A percentile compares a stretch with the other conserved stretches of the same genome.
These are phyloP conservation scores for Russula ochroleuca DNA, from an alignment of 768 basidiomycete genomes.

Conservation along the genomic window DNA sequence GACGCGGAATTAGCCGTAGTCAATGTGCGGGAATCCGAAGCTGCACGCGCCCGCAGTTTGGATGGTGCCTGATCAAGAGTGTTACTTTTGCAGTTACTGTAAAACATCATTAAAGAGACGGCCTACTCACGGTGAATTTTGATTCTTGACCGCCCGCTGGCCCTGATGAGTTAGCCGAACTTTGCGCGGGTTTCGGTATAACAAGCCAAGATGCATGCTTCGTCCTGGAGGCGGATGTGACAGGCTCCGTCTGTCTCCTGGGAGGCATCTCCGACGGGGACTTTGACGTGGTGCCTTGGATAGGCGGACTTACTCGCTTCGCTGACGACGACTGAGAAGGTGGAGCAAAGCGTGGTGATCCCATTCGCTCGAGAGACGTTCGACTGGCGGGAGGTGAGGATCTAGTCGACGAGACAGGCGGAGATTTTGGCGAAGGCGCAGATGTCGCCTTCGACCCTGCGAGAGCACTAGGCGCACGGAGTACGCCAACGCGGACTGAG, in stretches of 20 bases:
- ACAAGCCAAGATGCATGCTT: slow-evolving; percentile 25
- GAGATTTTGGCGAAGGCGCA: slow-evolving; percentile 10
- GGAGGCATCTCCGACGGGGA: background rate
- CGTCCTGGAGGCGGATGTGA: background rate
- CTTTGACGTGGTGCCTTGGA: slow-evolving; percentile 3
- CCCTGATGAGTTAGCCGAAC: background rate
- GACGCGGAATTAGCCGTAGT: slow-evolving; percentile 1
- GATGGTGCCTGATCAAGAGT: slow-evolving; percentile 5
- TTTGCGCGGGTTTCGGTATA: slow-evolving; percentile 10
- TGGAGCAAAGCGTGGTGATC: background rate
- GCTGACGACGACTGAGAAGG: slow-evolving; percentile 11
- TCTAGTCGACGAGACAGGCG: background rate
- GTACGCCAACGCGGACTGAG: slow-evolving; percentile 17
- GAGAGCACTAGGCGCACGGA: slow-evolving; percentile 17
- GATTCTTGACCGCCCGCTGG: slow-evolving; percentile 3
- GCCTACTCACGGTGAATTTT: slow-evolving; percentile 8
- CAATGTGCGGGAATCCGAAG: slow-evolving; percentile 26
- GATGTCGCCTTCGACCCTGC: slow-evolving; percentile 7
- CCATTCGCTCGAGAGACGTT: slow-evolving; percentile 13
- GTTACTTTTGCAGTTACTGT: background rate
- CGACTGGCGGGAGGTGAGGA: slow-evolving; percentile 8
- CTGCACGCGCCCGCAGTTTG: slow-evolving; percentile 22
- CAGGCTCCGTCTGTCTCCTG: slow-evolving; percentile 9
- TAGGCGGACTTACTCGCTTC: slow-evolving; percentile 18
- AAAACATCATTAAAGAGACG: background rate